Conservation (phyloP, 805 yeast species). For the Helenozyma rhizophorensis region DNA sequence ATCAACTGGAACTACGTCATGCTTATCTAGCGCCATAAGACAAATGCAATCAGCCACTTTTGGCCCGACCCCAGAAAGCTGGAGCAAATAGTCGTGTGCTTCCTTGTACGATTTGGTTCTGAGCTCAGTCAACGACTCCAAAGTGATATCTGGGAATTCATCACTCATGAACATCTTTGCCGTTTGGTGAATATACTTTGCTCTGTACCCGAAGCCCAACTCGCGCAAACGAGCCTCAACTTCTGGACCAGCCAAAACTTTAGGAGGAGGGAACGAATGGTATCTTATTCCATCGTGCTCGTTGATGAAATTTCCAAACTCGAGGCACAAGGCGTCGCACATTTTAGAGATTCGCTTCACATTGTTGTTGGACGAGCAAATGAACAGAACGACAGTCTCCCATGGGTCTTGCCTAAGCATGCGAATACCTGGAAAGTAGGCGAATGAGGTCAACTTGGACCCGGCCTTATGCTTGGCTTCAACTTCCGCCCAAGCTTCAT, state of each 20-base stretch:
- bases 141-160: constrained; percentile 31
- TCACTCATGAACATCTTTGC: constrained; percentile 50
- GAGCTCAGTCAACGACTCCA: constrained; percentile 37
- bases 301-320: constrained; percentile 62
- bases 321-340: constrained; percentile 74
- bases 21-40: constrained; percentile 83
- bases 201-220: constrained; percentile 84
- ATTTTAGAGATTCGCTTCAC: constrained; percentile 88
- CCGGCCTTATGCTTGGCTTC: constrained; percentile 46
- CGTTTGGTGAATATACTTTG: constrained; percentile 78
- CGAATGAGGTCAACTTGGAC: constrained; percentile 29
- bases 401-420: constrained; percentile 93
- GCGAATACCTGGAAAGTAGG: constrained; percentile 62
- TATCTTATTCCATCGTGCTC: constrained; percentile 51
- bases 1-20: constrained; percentile 89
- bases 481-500: constrained; percentile 54
- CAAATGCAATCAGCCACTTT: constrained; percentile 97
- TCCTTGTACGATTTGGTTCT: constrained; percentile 45
- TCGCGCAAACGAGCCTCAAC: constrained; percentile 42
- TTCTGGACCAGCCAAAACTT: constrained; percentile 31
- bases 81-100: constrained; percentile 56
- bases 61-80: constrained; percentile 89
- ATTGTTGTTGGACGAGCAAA: constrained; percentile 94
- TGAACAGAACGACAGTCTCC: constrained; percentile 88
- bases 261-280: constrained; percentile 73